Evolutionary conservation across 257 asterid species (phyloP), one percentile per base, ranked within the genome.

Genomic region (Nemophila menziesii): DNA sequence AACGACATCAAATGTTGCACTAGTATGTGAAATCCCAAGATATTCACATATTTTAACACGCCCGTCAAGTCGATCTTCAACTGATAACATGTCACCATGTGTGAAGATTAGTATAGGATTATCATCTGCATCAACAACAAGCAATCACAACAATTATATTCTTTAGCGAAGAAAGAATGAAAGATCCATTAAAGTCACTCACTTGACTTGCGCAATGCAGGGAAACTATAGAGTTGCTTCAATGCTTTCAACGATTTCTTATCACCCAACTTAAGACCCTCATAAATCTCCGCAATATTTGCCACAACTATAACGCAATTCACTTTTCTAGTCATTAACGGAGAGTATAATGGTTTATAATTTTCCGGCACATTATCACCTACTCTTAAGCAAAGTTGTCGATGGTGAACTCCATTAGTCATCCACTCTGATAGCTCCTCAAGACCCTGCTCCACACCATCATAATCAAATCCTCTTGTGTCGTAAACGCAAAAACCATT

Each of bases 401-500:
- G 42, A 40, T 55, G 63, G 33, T 49, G 63, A 3, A 62, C 63
- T 9, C 68, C 68, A 6, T 55, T 54, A 22, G 55, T 48, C 63
- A 50, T 49, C 68, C 68, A 55, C 23, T 44, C 49, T 17, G 56
- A 33, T 17, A 62, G 37, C 44, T 62, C 55, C 18, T 20, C 19
- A 0, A 62, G 43, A 40, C 50, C 44, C 19, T 55, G 53, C 8
- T 62, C 68, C 14, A 49, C 58, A 5, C 33, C 26, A 20, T 44
- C 58, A 17, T 62, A 62, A 17, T 49, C 51, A 12, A 56, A 51
- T 4, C 69, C 69, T 27, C 57, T 26, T 0, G 57, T 52, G 59
- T 63, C 70, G 16, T 46, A 63, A 29, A 63, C 63, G 50, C 65
- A 63, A 38, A 63, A 63, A 0, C 65, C 70, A 20, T 37, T 46